Conservation (phyloP, 2,329 filamentous ascomycete genomes). For the Blastomyces gilchristii region DNA sequence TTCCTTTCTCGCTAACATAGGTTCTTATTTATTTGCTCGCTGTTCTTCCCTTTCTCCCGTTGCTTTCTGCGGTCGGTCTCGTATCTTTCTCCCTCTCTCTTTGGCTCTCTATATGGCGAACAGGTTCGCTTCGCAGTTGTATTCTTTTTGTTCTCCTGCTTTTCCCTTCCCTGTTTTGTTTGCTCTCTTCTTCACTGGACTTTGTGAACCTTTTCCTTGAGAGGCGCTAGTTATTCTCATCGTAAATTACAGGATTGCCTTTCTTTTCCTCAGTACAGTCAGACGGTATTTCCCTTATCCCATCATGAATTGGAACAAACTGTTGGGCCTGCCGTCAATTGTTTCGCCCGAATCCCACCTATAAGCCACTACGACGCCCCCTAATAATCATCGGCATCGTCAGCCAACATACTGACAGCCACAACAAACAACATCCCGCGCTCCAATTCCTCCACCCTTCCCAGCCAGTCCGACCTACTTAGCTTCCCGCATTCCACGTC, state of each 20-base stretch:
- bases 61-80: slow-evolving; percentile 25
- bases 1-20: slow-evolving; percentile 16
- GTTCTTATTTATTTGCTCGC: slow-evolving; percentile 14
- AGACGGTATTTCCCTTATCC: background rate
- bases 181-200: background rate
- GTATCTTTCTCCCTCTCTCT: slow-evolving; percentile 15
- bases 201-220: slow-evolving; percentile 2
- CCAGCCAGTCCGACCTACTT: too few relatives aligned
- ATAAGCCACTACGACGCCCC: too few relatives aligned
- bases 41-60: slow-evolving; percentile 21
- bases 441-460: too few relatives aligned
- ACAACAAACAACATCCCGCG: too few relatives aligned
- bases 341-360: too few relatives aligned
- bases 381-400: too few relatives aligned
- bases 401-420: too few relatives aligned
- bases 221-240: slow-evolving; percentile 6
- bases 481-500: too few relatives aligned
- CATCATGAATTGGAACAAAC: background rate
- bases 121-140: slow-evolving; percentile 13
- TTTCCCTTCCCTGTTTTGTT: slow-evolving; percentile 9
- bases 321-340: too few relatives aligned
- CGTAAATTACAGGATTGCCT: background rate
- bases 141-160: slow-evolving; percentile 15
- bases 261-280: background rate
- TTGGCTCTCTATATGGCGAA: slow-evolving; percentile 10